Evolutionary conservation across 768 basidiomycete genomes (phyloP), one percentile per base, ranked within the genome.

Genomic region (Podaxis pistillaris): DNA sequence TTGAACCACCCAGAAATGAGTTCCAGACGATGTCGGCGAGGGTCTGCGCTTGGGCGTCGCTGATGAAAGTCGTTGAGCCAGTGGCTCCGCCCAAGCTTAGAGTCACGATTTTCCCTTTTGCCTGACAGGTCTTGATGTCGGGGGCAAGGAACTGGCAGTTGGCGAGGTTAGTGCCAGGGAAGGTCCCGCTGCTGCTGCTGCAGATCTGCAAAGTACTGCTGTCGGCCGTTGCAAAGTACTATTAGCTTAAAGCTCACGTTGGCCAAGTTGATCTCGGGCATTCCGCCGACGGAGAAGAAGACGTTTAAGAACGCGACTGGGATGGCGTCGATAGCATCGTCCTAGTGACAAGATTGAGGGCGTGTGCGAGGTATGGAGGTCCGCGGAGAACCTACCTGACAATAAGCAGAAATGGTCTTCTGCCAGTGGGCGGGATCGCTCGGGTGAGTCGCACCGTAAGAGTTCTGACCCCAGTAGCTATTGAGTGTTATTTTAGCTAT

Each of bases 21-120:
- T 87, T 79, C 88, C 88, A 90, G 49, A 89, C 78, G 0, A 80
- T 82, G 54, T 83, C 75, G 0, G 84, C 87, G 67, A 86, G 88
- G 5, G 72, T 68, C 41, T 73, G 58, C 0, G 82, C 87, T 67
- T 86, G 79, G 0, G 78, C 67, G 56, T 85, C 84, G 33, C 79
- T 81, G 30, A 74, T 67, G 68, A 89, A 88, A 26, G 73, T 73
- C 4, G 76, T 81, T 6, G 79, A 77, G 6, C 85, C 85, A 2
- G 79, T 81, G 7, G 83, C 84, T 44, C 84, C 84, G 33, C 85
- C 84, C 33, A 83, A 69, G 58, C 78, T 80, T 44, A 83, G 73
- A 1, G 80, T 82, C 52, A 81, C 68, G 15, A 79, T 77, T 68
- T 85, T 85, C 13, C 84, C 84, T 17, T 72, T 75, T 4, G 78